Conservation (phyloP, 2,329 filamentous ascomycete species). For the Fusarium xylarioides region DNA sequence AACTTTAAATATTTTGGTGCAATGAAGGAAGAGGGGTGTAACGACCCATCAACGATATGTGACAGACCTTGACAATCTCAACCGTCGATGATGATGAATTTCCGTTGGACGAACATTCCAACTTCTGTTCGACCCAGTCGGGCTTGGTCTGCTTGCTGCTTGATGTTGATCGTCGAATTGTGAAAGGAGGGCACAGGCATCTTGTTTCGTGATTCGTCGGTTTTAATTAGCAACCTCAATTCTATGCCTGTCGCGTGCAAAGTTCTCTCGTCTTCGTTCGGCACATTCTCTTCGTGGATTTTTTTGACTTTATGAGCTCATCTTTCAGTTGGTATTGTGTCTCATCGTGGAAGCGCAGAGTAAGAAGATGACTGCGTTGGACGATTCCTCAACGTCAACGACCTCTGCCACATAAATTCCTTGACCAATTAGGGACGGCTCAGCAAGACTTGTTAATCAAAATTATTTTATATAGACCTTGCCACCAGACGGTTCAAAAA, state of each 20-base stretch:
- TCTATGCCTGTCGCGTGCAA: slow-evolving; percentile 14
- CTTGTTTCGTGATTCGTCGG: slow-evolving; percentile 18
- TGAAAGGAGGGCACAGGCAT: background rate
- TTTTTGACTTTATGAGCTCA: background rate
- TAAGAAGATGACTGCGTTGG: too few species aligned
- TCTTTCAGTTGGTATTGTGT: background rate
- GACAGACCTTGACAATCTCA: background rate
- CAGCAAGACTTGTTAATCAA: background rate
- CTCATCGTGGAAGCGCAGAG: background rate
- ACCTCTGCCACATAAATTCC: background rate
- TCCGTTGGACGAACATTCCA: slow-evolving; percentile 12
- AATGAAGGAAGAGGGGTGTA: background rate
- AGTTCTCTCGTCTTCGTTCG: background rate
- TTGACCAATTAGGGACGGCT: background rate
- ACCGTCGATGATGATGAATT: slow-evolving; percentile 7
- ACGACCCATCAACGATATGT: background rate
- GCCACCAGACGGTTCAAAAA: background rate
- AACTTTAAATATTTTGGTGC: slow-evolving; percentile 31
- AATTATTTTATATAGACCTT: background rate
- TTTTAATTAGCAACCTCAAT: slow-evolving; percentile 15
- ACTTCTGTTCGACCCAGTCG: slow-evolving; percentile 4
- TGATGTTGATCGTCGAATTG: slow-evolving; percentile 13
- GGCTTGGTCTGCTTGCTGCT: slow-evolving; percentile 23
- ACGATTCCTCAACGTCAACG: background rate
- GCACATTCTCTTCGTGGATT: background rate